These are phyloP conservation scores for Talaromyces sp. DNA, from an alignment of 2,329 filamentous ascomycete species.

Conservation along the genomic window DNA sequence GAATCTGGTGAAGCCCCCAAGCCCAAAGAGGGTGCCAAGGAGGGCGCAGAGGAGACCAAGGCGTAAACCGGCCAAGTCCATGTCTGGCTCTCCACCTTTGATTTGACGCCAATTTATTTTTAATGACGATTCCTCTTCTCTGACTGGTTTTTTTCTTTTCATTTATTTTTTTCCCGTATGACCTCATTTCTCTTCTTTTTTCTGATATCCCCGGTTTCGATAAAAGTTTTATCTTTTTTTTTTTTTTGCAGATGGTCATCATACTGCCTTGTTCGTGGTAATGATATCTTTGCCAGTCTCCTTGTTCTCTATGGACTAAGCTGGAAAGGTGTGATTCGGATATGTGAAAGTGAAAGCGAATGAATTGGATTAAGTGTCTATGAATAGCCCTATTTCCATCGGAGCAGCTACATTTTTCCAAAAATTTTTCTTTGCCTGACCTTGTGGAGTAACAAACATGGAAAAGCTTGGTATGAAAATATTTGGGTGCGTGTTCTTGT, in stretches of 20 bases:
- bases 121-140: constrained; percentile 12
- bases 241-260: not conserved
- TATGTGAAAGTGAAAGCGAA: not conserved
- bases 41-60: constrained; percentile 39
- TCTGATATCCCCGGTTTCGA: constrained; percentile 38
- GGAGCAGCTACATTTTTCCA: not conserved
- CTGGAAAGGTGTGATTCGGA: not conserved
- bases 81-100: constrained; percentile 7
- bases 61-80: constrained; percentile 23
- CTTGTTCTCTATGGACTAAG: not conserved
- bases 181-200: constrained; percentile 23
- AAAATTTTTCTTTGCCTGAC: not conserved
- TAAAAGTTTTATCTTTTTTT: constrained; percentile 32
- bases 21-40: constrained; percentile 40
- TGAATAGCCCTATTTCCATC: not conserved
- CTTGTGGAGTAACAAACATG: not conserved
- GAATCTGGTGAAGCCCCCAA: constrained; percentile 38
- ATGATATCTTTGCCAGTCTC: constrained; percentile 1
- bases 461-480: not conserved
- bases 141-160: constrained; percentile 7
- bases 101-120: constrained; percentile 12
- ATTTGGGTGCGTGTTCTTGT: not conserved
- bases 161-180: constrained; percentile 15
- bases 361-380: constrained; percentile 1
- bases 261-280: not conserved